Evolutionary conservation across 2,329 filamentous ascomycete genomes (phyloP).

Genomic region (Epichloe brachyelytri): DNA sequence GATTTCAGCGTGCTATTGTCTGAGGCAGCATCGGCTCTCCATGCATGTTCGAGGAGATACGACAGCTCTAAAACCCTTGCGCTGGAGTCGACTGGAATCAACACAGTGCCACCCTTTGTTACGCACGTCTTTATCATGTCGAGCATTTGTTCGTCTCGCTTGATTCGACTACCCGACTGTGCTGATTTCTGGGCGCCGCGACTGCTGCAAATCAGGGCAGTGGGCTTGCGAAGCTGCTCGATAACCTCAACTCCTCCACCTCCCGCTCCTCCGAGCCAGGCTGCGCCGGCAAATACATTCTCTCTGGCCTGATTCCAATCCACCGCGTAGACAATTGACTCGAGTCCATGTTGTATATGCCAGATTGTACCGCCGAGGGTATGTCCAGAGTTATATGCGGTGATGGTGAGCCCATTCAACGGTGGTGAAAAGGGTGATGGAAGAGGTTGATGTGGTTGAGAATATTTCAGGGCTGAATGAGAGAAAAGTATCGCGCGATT

Average conservation of each 20-base stretch:
- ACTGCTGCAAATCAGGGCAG: slow-evolving; percentile 84
- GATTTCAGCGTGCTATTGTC: slow-evolving; percentile 38
- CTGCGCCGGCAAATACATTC: slow-evolving; percentile 84
- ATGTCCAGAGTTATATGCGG: slow-evolving; percentile 92
- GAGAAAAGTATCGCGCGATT: slow-evolving; percentile 81
- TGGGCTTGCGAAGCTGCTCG: slow-evolving; percentile 85
- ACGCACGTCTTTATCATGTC: slow-evolving; percentile 71
- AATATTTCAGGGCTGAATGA: slow-evolving; percentile 94
- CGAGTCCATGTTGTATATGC: slow-evolving; percentile 93
- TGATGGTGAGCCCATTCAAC: slow-evolving; percentile 82
- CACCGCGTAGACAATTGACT: slow-evolving; percentile 93
- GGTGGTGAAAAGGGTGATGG: slow-evolving; percentile 80
- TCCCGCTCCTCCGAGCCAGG: slow-evolving; percentile 77
- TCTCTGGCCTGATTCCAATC: slow-evolving; percentile 98
- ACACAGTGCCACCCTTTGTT: slow-evolving; percentile 70
- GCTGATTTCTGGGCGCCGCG: slow-evolving; percentile 61
- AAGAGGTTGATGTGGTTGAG: slow-evolving; percentile 83
- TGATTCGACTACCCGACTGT: slow-evolving; percentile 59
- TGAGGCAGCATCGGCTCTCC: slow-evolving; percentile 52
- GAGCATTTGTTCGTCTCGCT: slow-evolving; percentile 74
- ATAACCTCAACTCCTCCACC: slow-evolving; percentile 79
- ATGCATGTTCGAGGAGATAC: slow-evolving; percentile 85
- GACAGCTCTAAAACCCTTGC: slow-evolving; percentile 87
- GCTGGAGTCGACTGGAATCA: slow-evolving; percentile 91
- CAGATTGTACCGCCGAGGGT: slow-evolving; percentile 95